Percentiles rank a stretch among this genome's conserved stretches.
These are phyloP conservation scores for Hypomontagnella submonticulosa DNA, from an alignment of 495 filamentous ascomycete genomes.

Conservation along the genomic window DNA sequence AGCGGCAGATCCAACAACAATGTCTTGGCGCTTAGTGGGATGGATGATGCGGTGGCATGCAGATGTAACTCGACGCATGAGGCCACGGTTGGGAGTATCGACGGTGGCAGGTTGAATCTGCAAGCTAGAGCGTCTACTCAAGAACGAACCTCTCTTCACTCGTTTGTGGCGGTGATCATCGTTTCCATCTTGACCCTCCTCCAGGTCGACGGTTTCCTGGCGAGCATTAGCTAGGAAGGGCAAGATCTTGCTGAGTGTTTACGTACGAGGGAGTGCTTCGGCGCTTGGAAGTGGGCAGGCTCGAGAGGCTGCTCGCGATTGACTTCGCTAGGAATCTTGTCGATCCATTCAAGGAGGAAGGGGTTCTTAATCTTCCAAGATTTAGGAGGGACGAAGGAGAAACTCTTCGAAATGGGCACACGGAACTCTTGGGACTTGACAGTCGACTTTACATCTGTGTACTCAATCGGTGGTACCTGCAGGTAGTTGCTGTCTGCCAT, in stretches of 20 bases:
- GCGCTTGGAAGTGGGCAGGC: slow-evolving; percentile 24
- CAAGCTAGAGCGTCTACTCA: neutral
- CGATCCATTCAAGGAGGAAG: slow-evolving; percentile 35
- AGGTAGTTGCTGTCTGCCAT: slow-evolving; percentile 1
- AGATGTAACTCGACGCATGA: slow-evolving; percentile 30
- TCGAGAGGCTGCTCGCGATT: slow-evolving; percentile 23
- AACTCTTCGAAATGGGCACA: slow-evolving; percentile 29
- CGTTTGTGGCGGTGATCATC: slow-evolving; percentile 34
- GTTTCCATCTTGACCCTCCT: neutral
- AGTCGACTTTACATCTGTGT: neutral
- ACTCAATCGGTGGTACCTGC: neutral
- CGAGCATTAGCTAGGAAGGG: slow-evolving; percentile 1
- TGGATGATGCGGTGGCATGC: slow-evolving; percentile 15
- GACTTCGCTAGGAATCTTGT: slow-evolving; percentile 22
- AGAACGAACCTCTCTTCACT: slow-evolving; percentile 8
- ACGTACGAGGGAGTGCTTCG: slow-evolving; percentile 38
- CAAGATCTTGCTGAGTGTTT: neutral
- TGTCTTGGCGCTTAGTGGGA: neutral
- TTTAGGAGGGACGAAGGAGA: slow-evolving; percentile 34
- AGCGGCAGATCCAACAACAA: neutral
- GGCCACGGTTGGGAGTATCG: slow-evolving; percentile 3
- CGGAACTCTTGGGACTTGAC: slow-evolving; percentile 17
- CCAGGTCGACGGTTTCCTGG: slow-evolving; percentile 24
- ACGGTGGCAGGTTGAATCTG: slow-evolving; percentile 19
- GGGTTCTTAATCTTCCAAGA: slow-evolving; percentile 27